Percentiles rank a stretch among this genome's conserved stretches.
phyloP scores from a whole-genome alignment of 1,139 yeast genomes.

The Lodderomyces orthopsilosis region DNA sequence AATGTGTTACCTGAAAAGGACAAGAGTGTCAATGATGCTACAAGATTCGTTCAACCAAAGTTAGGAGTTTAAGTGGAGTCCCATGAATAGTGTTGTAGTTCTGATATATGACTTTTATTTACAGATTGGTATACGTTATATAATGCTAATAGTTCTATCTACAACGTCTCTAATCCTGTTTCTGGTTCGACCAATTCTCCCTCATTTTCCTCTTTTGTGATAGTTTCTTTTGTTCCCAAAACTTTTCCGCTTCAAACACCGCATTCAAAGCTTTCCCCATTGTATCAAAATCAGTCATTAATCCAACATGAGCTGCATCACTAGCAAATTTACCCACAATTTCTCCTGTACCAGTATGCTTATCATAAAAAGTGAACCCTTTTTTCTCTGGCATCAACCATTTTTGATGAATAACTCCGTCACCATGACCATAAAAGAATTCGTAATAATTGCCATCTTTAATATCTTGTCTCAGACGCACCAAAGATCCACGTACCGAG shows the following conservation, averaged over 20 bases:
- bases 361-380: constrained; percentile 52
- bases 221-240: constrained; percentile 23
- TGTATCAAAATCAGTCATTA: constrained; percentile 69
- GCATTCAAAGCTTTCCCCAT: constrained; percentile 71
- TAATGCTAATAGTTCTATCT: no score
- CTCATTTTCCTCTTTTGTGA: constrained; percentile 2
- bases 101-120: background rate
- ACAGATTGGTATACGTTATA: no score
- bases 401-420: constrained; percentile 83
- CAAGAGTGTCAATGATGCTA: constrained; percentile 8
- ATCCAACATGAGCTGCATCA: constrained; percentile 71
- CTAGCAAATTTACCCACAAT: constrained; percentile 68
- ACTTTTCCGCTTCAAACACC: constrained; percentile 51
- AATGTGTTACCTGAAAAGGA: constrained; percentile 11
- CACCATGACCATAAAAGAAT: constrained; percentile 86
- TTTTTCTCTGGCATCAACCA: constrained; percentile 76
- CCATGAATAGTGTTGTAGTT: background rate
- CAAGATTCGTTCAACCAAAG: constrained; percentile 13
- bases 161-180: background rate
- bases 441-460: constrained; percentile 70
- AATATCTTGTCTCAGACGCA: constrained; percentile 59
- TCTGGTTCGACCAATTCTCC: background rate
- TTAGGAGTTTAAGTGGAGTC: constrained; percentile 12
- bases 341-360: constrained; percentile 36
- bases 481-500: constrained; percentile 76